These are phyloP conservation scores for Saussurea involucrata DNA, from an alignment of 129 eudicot species.

Conservation along the genomic window DNA sequence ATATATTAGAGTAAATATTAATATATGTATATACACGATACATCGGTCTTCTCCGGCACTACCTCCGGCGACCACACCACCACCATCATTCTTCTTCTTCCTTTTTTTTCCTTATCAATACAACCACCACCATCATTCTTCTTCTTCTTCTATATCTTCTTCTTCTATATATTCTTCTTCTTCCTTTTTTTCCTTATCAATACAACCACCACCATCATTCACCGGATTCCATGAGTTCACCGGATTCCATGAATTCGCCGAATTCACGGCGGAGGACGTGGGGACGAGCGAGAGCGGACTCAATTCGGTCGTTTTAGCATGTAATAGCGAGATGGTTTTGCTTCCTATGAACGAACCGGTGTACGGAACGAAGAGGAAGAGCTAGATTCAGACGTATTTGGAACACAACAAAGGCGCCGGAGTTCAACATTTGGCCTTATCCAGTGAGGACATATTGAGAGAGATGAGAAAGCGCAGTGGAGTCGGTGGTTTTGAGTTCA, in stretches of 20 bases:
- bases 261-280: constrained; percentile 89
- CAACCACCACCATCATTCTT: too few relatives aligned
- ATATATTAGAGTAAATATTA: too few relatives aligned
- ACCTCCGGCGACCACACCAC: too few relatives aligned
- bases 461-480: constrained; percentile 86
- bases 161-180: too few relatives aligned
- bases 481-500: constrained; percentile 91
- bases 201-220: too few relatives aligned
- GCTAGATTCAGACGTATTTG: constrained; percentile 88
- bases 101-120: too few relatives aligned
- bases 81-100: too few relatives aligned
- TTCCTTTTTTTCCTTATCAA: too few relatives aligned
- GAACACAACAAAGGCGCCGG: constrained; percentile 96
- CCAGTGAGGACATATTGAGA: constrained; percentile 67
- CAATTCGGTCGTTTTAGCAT: constrained; percentile 78
- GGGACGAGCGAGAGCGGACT: constrained; percentile 89
- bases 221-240: too few relatives aligned
- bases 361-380: constrained; percentile 80
- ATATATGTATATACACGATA: too few relatives aligned
- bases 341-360: constrained; percentile 87
- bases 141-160: too few relatives aligned
- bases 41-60: too few relatives aligned
- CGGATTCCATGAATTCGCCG: constrained; percentile 94
- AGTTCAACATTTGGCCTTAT: constrained; percentile 85
- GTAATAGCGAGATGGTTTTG: constrained; percentile 73